Percentiles rank a stretch among this genome's conserved stretches.
These are phyloP conservation scores for Trametes villosa DNA, from an alignment of 768 basidiomycete genomes.

Conservation along the genomic window DNA sequence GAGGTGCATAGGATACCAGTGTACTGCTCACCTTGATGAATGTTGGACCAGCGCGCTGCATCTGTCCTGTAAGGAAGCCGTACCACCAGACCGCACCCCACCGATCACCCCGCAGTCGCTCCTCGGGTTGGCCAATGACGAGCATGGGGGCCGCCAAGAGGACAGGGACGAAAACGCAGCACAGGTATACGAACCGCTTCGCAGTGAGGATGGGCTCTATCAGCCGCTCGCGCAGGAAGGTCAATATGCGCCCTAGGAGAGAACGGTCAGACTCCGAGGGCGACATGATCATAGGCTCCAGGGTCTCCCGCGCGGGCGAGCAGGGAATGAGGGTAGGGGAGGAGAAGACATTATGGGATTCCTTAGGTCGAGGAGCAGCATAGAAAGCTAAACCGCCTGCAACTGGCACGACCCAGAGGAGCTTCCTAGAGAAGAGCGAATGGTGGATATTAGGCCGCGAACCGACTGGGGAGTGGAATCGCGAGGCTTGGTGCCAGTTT, in stretches of 20 bases:
- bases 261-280: slow-evolving; percentile 63
- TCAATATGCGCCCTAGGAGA: slow-evolving; percentile 47
- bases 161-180: slow-evolving; percentile 85
- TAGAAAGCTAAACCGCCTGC: slow-evolving; percentile 59
- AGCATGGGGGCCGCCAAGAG: slow-evolving; percentile 85
- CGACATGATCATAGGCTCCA: slow-evolving; percentile 56
- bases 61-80: slow-evolving; percentile 79
- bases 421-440: slow-evolving; percentile 35
- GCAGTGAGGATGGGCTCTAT: slow-evolving; percentile 88
- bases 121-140: slow-evolving; percentile 62
- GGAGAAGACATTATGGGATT: slow-evolving; percentile 48
- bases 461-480: slow-evolving; percentile 38
- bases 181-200: slow-evolving; percentile 81
- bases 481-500: slow-evolving; percentile 15
- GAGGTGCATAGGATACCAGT: too few relatives aligned
- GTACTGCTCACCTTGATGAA: slow-evolving; percentile 92
- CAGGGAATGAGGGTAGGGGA: slow-evolving; percentile 55
- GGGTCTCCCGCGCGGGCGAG: slow-evolving; percentile 21
- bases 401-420: slow-evolving; percentile 60
- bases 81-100: slow-evolving; percentile 99
- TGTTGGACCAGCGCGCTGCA: slow-evolving; percentile 95
- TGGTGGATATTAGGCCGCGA: slow-evolving; percentile 37
- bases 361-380: slow-evolving; percentile 47
- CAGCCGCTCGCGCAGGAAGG: slow-evolving; percentile 59
- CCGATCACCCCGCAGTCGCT: slow-evolving; percentile 66